Evolutionary conservation across 495 filamentous ascomycete species (phyloP), one percentile per base, ranked within the genome.

Genomic region (Hypoxylon fragiforme): DNA sequence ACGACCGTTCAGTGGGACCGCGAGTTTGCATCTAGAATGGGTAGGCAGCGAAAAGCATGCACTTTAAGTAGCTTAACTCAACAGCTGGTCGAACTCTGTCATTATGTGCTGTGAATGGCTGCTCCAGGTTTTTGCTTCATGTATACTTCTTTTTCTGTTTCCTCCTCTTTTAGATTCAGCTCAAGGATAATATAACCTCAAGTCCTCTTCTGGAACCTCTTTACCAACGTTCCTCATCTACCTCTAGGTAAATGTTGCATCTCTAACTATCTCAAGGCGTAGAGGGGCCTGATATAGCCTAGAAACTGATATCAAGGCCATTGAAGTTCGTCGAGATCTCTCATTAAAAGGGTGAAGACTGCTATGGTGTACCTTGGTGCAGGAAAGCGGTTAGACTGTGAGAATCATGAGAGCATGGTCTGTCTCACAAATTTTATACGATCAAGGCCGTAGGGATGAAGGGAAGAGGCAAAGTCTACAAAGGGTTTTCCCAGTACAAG

Each of bases 381-480:
- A 52, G 58, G 30, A 20, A 19, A 15, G 36, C 44, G 28, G 36
- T 35, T 35, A 56, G 47, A 35, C 30, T 50, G 47, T 50, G 11
- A 37, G 36, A 35, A 19, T 41, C 43, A 59, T 54, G 42, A 34
- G 21, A 37, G 45, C 35, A 59, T 38, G 30, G n/a, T 20, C 15
- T 38, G 41, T 44, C 35, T 50, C 9, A 34, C 7, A 3, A 8
- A 43, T 48, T 7, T 43, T 31, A 48, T 41, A 43, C 34, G 48
- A 42, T 51, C 47, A 53, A 40, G 3, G 36, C 3, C 18, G 45
- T 16, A 44, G 41, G 34, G 30, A 20, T 4, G 15, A 30, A 53
- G 37, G 46, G 47, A 16, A 32, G 28, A 28, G 36, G 50, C 38
- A 38, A 39, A 49, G 32, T 57, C 65, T 68, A 68, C 65, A 43